A percentile compares a stretch with the other conserved stretches of the same genome.
Conservation (phyloP, 345 rosid genomes). For the Sapria himalayana region DNA sequence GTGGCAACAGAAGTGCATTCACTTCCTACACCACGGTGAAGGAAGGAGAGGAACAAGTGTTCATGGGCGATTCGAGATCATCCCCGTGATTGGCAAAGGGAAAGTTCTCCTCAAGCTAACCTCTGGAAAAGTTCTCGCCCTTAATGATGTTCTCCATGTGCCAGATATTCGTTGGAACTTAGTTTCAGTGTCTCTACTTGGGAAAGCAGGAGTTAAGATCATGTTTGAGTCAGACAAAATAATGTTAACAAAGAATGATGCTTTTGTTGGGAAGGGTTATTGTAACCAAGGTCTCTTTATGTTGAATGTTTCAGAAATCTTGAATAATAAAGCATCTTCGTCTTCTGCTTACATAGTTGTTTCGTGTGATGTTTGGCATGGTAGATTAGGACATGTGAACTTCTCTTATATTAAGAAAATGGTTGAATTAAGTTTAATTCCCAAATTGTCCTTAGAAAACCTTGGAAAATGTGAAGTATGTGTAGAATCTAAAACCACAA, state of each 20-base stretch:
- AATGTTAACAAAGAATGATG: background rate
- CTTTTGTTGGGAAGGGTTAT: background rate
- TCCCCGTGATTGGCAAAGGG: background rate
- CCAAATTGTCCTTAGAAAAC: background rate
- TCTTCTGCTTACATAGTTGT: no score
- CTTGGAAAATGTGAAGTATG: background rate
- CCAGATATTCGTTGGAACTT: background rate
- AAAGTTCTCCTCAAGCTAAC: background rate
- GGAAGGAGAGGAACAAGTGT: constrained; percentile 1
- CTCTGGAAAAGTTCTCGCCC: background rate
- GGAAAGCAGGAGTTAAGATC: background rate
- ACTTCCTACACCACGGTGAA: background rate
- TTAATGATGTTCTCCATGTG: background rate
- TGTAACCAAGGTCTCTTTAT: no score
- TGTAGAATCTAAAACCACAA: background rate
- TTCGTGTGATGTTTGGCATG: no score
- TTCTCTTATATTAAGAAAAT: background rate
- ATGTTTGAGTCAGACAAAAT: background rate
- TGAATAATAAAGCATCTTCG: background rate
- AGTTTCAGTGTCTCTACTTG: background rate
- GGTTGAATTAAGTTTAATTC: background rate
- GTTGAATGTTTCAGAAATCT: background rate
- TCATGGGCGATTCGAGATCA: background rate
- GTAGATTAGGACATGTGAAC: no score
- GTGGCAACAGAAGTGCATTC: background rate